Evolutionary conservation across 169 alveolate genomes (phyloP).

Genomic region (Cryptosporidium felis): DNA sequence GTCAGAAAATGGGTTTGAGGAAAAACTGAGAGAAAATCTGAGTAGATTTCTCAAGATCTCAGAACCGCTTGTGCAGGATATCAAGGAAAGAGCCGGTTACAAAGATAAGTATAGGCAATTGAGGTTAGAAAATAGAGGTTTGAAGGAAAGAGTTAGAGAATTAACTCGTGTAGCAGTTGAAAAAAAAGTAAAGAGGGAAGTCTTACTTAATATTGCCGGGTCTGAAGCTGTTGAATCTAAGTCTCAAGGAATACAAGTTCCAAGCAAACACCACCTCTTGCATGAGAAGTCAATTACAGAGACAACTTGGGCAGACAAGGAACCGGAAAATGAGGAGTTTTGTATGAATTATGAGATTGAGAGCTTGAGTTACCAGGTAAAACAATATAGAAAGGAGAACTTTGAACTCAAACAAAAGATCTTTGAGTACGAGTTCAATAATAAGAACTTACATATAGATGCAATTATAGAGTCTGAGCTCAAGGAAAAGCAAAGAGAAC

Average conservation of each 20-base stretch:
- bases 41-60: background rate
- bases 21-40: slow-evolving; percentile 2
- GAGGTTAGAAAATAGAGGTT: slow-evolving; percentile 4
- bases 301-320: too few relatives aligned
- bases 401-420: slow-evolving; percentile 48
- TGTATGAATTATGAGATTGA: slow-evolving; percentile 7
- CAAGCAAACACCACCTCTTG: too few relatives aligned
- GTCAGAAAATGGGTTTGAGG: background rate
- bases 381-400: slow-evolving; percentile 49
- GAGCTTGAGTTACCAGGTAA: background rate
- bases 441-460: background rate
- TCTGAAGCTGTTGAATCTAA: too few relatives aligned
- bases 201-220: background rate
- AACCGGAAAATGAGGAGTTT: background rate
- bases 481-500: slow-evolving; percentile 16
- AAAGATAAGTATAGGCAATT: background rate
- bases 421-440: slow-evolving; percentile 27
- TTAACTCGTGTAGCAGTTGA: background rate
- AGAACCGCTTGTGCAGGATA: background rate
- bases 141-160: background rate
- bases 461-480: slow-evolving; percentile 15
- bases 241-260: too few relatives aligned
- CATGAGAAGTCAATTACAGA: too few relatives aligned
- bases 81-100: slow-evolving; percentile 9
- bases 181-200: background rate